Evolutionary conservation across 2,329 filamentous ascomycete genomes (phyloP).

Genomic region (Aspergillus unguis): DNA sequence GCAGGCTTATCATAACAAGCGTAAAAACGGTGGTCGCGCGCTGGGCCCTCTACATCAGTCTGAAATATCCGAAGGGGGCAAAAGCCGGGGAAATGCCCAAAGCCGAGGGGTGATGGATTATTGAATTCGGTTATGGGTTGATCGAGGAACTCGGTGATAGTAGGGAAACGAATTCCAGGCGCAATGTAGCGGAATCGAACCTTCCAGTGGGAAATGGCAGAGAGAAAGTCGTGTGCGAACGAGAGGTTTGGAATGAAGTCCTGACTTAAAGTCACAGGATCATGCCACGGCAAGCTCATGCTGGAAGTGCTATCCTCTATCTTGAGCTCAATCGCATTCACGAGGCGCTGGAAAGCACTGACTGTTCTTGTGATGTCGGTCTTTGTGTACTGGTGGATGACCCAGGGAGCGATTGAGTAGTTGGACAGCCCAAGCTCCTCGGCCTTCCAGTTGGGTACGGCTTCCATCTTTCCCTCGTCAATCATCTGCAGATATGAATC

Average conservation of each 20-base stretch:
- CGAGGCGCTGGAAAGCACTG: conserved; percentile 7
- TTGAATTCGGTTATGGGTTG: conserved; percentile 13
- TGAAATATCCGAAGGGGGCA: conserved; percentile 12
- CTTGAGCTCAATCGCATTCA: conserved; percentile 5
- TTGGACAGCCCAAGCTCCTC: no score
- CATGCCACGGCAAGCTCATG: conserved; percentile 7
- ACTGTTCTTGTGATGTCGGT: conserved; percentile 5
- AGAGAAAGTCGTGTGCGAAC: not conserved
- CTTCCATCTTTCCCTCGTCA: conserved; percentile 9
- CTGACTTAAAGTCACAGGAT: not conserved
- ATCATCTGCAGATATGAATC: conserved; percentile 11
- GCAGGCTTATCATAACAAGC: not conserved
- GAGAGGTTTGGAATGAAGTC: not conserved
- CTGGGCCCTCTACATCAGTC: conserved; percentile 3
- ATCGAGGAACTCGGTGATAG: conserved; percentile 7
- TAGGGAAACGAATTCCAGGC: conserved; percentile 15
- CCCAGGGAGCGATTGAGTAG: no score
- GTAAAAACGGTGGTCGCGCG: not conserved
- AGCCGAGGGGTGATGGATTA: conserved; percentile 3
- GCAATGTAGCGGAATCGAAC: conserved; percentile 18
- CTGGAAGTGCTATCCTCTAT: not conserved
- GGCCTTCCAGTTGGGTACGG: not conserved
- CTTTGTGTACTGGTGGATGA: not conserved
- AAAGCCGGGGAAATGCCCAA: conserved; percentile 7
- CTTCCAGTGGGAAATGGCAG: not conserved